Evolutionary conservation across 179 eudicot species (phyloP), one percentile per base, ranked within the genome.

Genomic region (Monotropa hypopitys): DNA sequence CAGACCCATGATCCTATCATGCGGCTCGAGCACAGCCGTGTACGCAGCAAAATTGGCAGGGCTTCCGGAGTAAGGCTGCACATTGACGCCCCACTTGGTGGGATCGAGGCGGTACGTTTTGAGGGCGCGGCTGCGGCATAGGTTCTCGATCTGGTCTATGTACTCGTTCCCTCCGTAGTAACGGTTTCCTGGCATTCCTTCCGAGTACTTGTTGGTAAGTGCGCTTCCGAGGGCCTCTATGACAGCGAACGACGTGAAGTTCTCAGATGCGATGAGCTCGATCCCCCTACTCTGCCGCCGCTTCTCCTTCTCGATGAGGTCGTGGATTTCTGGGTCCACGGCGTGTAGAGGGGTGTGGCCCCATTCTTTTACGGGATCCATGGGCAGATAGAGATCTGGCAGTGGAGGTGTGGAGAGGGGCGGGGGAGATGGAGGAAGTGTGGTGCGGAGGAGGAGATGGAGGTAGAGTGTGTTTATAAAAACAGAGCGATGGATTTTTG

Each of bases 211-310:
- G 87, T 93, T 93, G 63, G 98, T 93, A 20, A 93, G 83, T 3
- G 98, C 88, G 63, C 86, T 81, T 42, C 98, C 98, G 4, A 93
- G 85, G 4, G 97, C 98, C 75, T 93, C 83, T 18, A 90, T 93
- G 0, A 93, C 98, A 51, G 98, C 98, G 80, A 89, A 90, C 1
- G 98, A 93, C 5, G 98, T 91, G 95, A 93, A 93, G 54, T 93
- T 93, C 50, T 93, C 98, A 23, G 98, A 93, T 28, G 98, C 98
- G 56, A 93, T 93, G n/a, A 92, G 91, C 82, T 93, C 97, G 77
- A 93, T 93, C 0, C 98, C 98, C 5, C 81, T 80, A 73, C 91
- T 86, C 75, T 93, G 97, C 1, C 98, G 87, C 65, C 89, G 89
- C 54, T 93, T 93, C 72, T 93, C 98, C 70, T 90, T 88, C 80